Percentiles rank a stretch among this genome's conserved stretches.
phyloP scores from a whole-genome alignment of 208 protist genomes.

The Leishmania gerbilli region DNA sequence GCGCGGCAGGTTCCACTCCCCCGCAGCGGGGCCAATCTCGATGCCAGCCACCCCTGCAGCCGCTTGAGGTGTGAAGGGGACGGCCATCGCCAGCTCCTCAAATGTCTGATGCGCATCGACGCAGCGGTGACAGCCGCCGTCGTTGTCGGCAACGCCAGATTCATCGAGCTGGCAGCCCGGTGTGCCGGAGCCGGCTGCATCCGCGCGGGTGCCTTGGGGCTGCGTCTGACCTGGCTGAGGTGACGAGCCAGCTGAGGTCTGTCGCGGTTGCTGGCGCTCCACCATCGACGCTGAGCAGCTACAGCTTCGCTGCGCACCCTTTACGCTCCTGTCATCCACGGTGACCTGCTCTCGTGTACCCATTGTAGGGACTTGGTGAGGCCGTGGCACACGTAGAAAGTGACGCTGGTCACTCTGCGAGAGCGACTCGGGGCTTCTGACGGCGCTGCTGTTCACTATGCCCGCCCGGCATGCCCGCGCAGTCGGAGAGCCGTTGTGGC shows the following conservation, averaged over 20 bases:
- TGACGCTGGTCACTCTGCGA: not conserved
- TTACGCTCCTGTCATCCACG: not conserved
- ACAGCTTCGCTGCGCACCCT: not conserved
- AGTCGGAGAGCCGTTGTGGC: not conserved
- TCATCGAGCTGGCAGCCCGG: not conserved
- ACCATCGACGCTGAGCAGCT: not conserved
- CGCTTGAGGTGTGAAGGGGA: constrained; percentile 25
- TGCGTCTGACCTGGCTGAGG: not conserved
- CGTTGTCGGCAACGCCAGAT: not conserved
- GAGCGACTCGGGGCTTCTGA: not conserved
- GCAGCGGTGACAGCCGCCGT: not conserved
- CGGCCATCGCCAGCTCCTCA: not conserved
- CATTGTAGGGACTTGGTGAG: not conserved
- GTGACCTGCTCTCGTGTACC: not conserved
- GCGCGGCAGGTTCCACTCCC: constrained; percentile 36
- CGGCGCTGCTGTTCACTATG: not conserved
- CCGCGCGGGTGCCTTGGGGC: not conserved
- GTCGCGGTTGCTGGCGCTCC: not conserved
- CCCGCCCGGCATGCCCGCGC: not conserved
- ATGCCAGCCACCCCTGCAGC: constrained; percentile 23
- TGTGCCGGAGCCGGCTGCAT: not conserved
- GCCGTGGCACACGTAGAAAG: not conserved
- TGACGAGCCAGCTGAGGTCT: not conserved
- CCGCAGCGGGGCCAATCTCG: constrained; percentile 26
- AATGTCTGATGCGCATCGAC: not conserved